Percentiles rank a stretch among this genome's conserved stretches.
Evolutionary conservation across 73 alveolate genomes (phyloP).

Genomic region (Stentor roeselii): DNA sequence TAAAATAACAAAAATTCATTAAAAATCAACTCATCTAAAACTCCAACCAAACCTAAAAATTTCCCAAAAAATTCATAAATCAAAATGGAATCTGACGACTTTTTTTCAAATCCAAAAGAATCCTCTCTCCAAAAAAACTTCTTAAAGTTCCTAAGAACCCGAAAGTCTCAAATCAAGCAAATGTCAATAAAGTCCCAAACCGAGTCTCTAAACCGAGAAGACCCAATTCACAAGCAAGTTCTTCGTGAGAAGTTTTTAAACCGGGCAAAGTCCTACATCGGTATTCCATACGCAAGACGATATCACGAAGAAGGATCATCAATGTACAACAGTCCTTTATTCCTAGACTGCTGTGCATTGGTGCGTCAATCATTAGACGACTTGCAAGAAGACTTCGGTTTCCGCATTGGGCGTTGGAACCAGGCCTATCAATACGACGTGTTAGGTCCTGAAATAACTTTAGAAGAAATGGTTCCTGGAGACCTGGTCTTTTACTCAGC

Average conservation of each 20-base stretch:
- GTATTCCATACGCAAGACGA: conserved; percentile 87
- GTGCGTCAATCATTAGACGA: conserved; percentile 75
- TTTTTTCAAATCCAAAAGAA: background rate
- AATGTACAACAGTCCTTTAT: conserved; percentile 36
- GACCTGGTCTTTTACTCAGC: conserved; percentile 89
- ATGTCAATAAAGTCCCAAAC: background rate
- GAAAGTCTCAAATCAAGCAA: background rate
- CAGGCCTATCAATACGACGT: conserved; percentile 91
- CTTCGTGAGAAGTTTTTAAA: conserved; percentile 79
- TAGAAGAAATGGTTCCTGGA: conserved; percentile 79
- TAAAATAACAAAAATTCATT: no score
- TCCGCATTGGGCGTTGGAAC: conserved; percentile 90
- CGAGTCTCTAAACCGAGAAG: background rate
- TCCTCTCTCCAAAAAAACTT: background rate
- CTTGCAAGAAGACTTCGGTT: conserved; percentile 89
- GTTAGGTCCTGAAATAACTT: conserved; percentile 22
- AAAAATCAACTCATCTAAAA: no score
- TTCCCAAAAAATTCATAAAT: background rate
- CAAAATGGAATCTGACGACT: background rate
- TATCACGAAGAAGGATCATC: conserved; percentile 60
- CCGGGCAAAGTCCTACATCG: conserved; percentile 76
- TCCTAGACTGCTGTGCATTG: conserved; percentile 90
- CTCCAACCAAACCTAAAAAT: no score
- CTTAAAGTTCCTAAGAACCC: background rate
- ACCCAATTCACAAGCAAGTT: conserved; percentile 16